Base-by-base conservation (phyloP, 2,329 filamentous ascomycete genomes). In the Acrodontium crateriforme region DNA sequence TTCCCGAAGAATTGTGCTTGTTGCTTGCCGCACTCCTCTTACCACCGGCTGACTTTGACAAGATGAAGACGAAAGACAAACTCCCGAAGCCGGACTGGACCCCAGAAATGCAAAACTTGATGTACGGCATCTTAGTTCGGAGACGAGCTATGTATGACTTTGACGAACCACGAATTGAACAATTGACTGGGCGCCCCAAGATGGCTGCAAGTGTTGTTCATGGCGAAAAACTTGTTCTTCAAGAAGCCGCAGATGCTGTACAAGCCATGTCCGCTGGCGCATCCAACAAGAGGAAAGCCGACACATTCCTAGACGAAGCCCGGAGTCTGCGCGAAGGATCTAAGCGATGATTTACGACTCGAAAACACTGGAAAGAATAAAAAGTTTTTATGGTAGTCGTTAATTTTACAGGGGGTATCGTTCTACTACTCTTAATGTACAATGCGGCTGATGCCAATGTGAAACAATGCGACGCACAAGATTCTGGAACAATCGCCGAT, bases 221-320 rank as follows among this genome's bases (percentile, higher is more conserved):
- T 3, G 80, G 79, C 9, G 80, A 87, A 54, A 83, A 83, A 50
- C 63, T 65, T 40, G 59, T 85, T 5, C 47, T 84, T 14, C 54
- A 61, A 30, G 63, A 71, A 43, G 60, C 72, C 2, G 59, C 37
- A 16, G 32, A 35, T 12, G 35, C 34, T n/a, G 25, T 45, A 4
- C 18, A 34, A 16, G 20, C 16, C 4, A 5, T 22, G 20, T 12
- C 29, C 4, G 19, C 18, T 8, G 27, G 27, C n/a, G 18, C 9
- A 19, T 34, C 26, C 22, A 43, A 39, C 32, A 47, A 44, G 31
- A 33, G 40, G 24, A 24, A 32, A 14, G 38, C 36, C 10, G 37
- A 41, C 9, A 38, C 40, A 2, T 32, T 42, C 13, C 38, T 40
- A 16, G 38, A 41, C 26, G 40, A 42, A 31, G 34, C 34, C 20